A percentile compares a stretch with the other conserved stretches of the same genome.
These are phyloP conservation scores for Claviceps pazoutovae DNA, from an alignment of 2,329 filamentous ascomycete genomes.

Conservation along the genomic window DNA sequence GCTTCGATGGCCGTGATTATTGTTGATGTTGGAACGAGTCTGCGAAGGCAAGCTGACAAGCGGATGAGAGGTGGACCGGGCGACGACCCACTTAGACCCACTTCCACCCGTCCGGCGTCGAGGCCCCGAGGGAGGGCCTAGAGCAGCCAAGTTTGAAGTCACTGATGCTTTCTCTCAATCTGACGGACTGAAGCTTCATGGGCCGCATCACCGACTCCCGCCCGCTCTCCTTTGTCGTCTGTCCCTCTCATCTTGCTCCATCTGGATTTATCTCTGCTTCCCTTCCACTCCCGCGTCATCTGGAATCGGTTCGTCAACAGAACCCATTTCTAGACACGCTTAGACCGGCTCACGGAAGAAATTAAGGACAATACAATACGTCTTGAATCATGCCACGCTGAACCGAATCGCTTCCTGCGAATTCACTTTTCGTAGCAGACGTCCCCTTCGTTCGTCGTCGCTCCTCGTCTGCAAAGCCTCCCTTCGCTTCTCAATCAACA, in stretches of 20 bases:
- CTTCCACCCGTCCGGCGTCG: too few species aligned
- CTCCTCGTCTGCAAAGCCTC: neutral
- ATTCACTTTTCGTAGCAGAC: neutral
- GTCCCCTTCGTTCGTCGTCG: neutral
- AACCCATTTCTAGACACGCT: neutral
- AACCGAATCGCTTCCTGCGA: slow-evolving; percentile 6
- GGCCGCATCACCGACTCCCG: neutral
- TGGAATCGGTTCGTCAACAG: neutral
- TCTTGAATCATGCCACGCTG: slow-evolving; percentile 9
- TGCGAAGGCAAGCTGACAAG: neutral
- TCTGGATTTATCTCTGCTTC: neutral
- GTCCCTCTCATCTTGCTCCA: too few species aligned
- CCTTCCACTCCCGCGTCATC: neutral
- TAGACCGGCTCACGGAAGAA: neutral
- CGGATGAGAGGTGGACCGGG: neutral
- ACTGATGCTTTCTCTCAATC: too few species aligned
- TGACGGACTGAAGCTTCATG: neutral
- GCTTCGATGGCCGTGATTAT: slow-evolving; percentile 3
- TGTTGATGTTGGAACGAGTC: slow-evolving; percentile 18
- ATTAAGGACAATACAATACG: neutral
- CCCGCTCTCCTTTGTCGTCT: neutral
- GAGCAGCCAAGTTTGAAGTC: too few species aligned
- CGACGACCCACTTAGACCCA: too few species aligned
- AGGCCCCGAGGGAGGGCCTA: too few species aligned
- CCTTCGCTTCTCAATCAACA: slow-evolving; percentile 1